These are phyloP conservation scores for Protomyces arabidopsidicola DNA, from an alignment of 1,139 yeast genomes.

Conservation along the genomic window DNA sequence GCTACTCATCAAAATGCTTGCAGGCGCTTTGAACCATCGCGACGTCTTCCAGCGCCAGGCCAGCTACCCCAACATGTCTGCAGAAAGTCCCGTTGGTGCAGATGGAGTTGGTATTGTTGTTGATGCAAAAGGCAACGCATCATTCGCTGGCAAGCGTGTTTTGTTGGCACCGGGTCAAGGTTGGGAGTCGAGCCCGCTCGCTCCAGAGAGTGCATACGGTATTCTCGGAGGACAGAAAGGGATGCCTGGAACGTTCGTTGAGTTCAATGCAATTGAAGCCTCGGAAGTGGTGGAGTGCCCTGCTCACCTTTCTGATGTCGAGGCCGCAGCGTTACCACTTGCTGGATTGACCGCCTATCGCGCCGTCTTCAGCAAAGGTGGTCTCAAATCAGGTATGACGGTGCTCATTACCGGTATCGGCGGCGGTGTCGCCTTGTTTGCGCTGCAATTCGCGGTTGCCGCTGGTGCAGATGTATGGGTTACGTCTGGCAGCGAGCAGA, in stretches of 20 bases:
- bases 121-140: constrained; percentile 13
- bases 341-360: constrained; percentile 34
- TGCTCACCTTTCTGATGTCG: constrained; percentile 29
- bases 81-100: constrained; percentile 31
- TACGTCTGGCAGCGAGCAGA: constrained; percentile 32
- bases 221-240: constrained; percentile 32
- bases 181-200: constrained; percentile 27
- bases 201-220: constrained; percentile 32
- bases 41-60: constrained; percentile 33
- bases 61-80: constrained; percentile 32
- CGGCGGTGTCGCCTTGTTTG: constrained; percentile 34
- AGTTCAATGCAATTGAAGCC: constrained; percentile 28
- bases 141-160: constrained; percentile 28
- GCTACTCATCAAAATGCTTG: constrained; percentile 30
- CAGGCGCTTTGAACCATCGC: constrained; percentile 34
- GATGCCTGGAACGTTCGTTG: constrained; percentile 31
- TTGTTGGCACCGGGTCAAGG: constrained; percentile 32
- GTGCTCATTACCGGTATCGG: constrained; percentile 34
- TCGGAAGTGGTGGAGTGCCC: constrained; percentile 29
- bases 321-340: constrained; percentile 34
- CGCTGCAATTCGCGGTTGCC: constrained; percentile 33
- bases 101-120: constrained; percentile 33
- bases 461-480: constrained; percentile 33
- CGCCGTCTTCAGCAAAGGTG: constrained; percentile 30
- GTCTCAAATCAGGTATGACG: constrained; percentile 11